These are phyloP conservation scores for Kodamaea sp. DNA, from an alignment of 1,139 yeast genomes.

Conservation along the genomic window DNA sequence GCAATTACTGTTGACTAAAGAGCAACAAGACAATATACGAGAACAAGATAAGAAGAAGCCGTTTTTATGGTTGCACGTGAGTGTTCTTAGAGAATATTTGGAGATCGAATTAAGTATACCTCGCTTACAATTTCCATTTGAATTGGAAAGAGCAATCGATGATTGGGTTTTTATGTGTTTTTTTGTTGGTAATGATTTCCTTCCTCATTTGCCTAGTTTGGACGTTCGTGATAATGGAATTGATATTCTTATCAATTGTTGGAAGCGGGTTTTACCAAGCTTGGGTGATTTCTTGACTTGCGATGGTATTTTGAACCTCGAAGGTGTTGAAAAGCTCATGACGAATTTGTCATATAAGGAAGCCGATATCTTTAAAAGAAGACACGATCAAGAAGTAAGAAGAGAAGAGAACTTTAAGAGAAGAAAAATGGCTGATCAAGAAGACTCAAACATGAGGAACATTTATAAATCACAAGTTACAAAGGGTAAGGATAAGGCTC, in stretches of 20 bases:
- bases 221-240: conserved; percentile 95
- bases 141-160: conserved; percentile 91
- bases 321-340: conserved; percentile 72
- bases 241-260: conserved; percentile 71
- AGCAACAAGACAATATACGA: conserved; percentile 51
- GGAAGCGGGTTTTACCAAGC: conserved; percentile 71
- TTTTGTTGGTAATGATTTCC: conserved; percentile 96
- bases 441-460: conserved; percentile 34
- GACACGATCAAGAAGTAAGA: conserved; percentile 65
- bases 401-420: conserved; percentile 62
- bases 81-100: conserved; percentile 82
- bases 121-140: conserved; percentile 68
- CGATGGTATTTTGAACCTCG: conserved; percentile 78
- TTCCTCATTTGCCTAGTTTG: conserved; percentile 92
- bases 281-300: conserved; percentile 79
- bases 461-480: conserved; percentile 41
- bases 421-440: conserved; percentile 43
- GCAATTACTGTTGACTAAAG: conserved; percentile 56
- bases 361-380: conserved; percentile 68
- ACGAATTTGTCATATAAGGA: conserved; percentile 67
- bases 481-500: conserved; percentile 74
- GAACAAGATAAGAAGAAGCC: conserved; percentile 71
- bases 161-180: conserved; percentile 99
- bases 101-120: conserved; percentile 77
- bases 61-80: conserved; percentile 90